Conservation (phyloP, 2,329 filamentous ascomycete genomes). For the Phoma sp. region DNA sequence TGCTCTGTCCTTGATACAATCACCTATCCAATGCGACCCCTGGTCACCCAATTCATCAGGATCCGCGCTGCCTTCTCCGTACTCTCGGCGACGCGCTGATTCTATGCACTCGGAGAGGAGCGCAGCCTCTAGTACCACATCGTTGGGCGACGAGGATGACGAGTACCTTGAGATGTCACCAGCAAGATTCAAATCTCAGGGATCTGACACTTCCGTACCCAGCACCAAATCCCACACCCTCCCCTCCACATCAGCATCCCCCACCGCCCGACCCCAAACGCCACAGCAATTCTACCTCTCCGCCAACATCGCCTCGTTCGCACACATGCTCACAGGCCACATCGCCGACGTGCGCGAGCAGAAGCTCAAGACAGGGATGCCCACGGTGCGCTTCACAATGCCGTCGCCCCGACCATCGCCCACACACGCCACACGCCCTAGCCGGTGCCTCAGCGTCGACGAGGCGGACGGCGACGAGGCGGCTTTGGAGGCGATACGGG, state of each 20-base stretch:
- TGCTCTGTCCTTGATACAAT: background rate
- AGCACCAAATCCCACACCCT: conserved; percentile 12
- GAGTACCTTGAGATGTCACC: conserved; percentile 12
- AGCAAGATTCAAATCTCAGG: conserved; percentile 1
- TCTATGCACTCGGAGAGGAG: conserved; percentile 16
- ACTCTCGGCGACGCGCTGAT: background rate
- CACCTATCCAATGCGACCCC: background rate
- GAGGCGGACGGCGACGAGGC: conserved; percentile 4
- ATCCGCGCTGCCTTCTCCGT: conserved; percentile 3
- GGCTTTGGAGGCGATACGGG: conserved; percentile 20
- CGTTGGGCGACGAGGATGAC: conserved; percentile 20
- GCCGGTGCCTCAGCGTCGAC: background rate
- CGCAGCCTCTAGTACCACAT: conserved; percentile 33
- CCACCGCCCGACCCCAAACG: conserved; percentile 11
- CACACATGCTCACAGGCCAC: conserved; percentile 37
- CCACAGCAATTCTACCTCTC: conserved; percentile 30
- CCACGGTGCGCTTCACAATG: conserved; percentile 21
- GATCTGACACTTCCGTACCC: conserved; percentile 5
- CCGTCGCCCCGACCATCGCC: conserved; percentile 25
- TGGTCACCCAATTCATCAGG: conserved; percentile 5
- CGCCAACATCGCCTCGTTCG: conserved; percentile 35
- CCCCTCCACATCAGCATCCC: background rate
- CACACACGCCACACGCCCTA: conserved; percentile 8
- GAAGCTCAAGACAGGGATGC: conserved; percentile 22
- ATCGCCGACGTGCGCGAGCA: conserved; percentile 33